Evolutionary conservation across 208 protist genomes (phyloP), one percentile per base, ranked within the genome.

Genomic region (Leptomonas pyrrhocoris): DNA sequence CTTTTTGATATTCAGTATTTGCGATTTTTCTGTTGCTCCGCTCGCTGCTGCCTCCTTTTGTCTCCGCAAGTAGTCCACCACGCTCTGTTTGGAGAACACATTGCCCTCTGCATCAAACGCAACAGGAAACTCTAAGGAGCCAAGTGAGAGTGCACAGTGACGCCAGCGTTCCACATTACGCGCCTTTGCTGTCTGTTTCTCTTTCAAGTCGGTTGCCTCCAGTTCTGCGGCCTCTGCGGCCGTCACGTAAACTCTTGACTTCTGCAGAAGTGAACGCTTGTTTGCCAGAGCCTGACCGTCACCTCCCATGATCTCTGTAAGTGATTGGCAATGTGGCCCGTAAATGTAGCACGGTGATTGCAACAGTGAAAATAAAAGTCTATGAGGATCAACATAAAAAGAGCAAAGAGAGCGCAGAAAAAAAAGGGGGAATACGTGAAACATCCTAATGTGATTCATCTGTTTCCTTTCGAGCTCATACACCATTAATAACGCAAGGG

Each of bases 201-300:
- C 53, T 42, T 31, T 66, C 43, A 56, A 15, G 4, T 67, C 34
- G 16, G 46, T 49, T 25, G 42, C 53, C 19, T 73, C 77, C 2
- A 79, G 56, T 34, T 87, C 62, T n/a, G n/a, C n/a, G 12, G 63
- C 27, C 2, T 69, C 46, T 6, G n/a, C n/a, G n/a, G n/a, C n/a
- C n/a, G 65, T 84, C 27, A 79, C 50, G 68, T 87, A 95, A 19
- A 70, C 68, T 34, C 68, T 81, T 9, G 78, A 76, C 40, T 84
- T 84, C 16, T 84, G 72, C 1, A 95, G 67, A 28, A 93, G 64
- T 25, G 60, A 84, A 12, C 87, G 77, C 48, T 93, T 95, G 68
- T 95, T 95, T n/a, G 75, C 56, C 51, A 93, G 63, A 18, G 85
- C 83, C 49, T 95, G 90, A 0, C 90, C 90, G 78, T 95, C 90